These are phyloP conservation scores for Blastocystis hominis DNA, from an alignment of 352 stramenopile genomes.

Conservation along the genomic window DNA sequence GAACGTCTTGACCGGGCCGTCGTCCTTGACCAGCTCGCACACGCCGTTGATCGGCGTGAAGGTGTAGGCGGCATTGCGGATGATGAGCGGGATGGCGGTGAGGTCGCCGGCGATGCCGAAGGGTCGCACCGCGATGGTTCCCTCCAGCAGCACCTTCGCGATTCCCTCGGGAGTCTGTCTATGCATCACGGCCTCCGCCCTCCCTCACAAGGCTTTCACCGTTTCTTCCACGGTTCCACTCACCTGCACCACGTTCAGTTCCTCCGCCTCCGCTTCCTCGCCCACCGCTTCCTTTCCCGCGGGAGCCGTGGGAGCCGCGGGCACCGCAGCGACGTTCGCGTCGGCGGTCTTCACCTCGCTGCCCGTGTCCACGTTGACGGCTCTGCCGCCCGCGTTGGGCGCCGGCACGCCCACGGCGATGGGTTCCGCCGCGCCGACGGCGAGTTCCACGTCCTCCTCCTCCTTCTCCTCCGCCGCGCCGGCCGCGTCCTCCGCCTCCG, in stretches of 20 bases:
- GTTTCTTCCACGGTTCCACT: not conserved
- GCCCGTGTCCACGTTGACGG: too few relatives aligned
- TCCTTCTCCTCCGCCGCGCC: not conserved
- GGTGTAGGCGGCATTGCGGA: not conserved
- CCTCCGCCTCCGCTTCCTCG: slow-evolving; percentile 17
- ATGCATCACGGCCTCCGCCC: not conserved
- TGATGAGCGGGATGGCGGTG: not conserved
- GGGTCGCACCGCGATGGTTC: not conserved
- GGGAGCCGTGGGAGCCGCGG: not conserved
- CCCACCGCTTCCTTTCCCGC: not conserved
- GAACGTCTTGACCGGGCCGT: not conserved
- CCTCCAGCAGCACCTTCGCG: not conserved
- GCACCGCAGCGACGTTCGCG: not conserved
- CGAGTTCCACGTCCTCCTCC: not conserved
- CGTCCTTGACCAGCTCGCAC: not conserved
- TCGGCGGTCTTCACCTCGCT: too few relatives aligned
- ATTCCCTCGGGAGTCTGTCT: not conserved
- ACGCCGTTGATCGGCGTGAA: not conserved
- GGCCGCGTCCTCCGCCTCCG: not conserved
- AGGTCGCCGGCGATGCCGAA: not conserved
- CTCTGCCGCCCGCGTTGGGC: not conserved
- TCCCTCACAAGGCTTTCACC: not conserved
- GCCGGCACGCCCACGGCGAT: not conserved
- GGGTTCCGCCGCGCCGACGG: not conserved
- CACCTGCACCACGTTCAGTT: not conserved